Conservation (phyloP, 1,284 basidiomycete species). For the Cystobasidiaceae sp. region DNA sequence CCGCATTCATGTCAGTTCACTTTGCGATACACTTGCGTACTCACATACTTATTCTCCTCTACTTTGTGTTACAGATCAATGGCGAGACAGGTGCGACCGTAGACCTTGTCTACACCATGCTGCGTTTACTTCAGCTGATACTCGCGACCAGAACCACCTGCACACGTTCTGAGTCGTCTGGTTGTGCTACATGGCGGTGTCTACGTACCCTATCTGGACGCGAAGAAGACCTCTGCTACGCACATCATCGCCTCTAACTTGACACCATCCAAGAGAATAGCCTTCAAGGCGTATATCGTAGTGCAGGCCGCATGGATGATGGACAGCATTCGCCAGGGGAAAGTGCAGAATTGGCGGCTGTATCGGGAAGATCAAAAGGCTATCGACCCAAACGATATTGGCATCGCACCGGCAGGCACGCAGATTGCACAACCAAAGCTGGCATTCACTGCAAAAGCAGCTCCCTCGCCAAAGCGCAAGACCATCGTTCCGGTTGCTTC, state of each 20-base stretch:
- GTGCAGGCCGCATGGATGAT: slow-evolving; percentile 81
- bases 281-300: slow-evolving; percentile 83
- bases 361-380: slow-evolving; percentile 44
- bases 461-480: not conserved
- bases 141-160: slow-evolving; percentile 57
- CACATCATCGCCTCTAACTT: slow-evolving; percentile 86
- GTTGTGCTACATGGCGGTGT: slow-evolving; percentile 77
- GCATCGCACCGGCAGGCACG: slow-evolving; percentile 17
- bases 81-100: slow-evolving; percentile 62
- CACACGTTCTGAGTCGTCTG: slow-evolving; percentile 73
- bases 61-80: slow-evolving; percentile 60
- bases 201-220: slow-evolving; percentile 77
- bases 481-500: not conserved
- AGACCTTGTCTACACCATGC: no score
- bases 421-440: slow-evolving; percentile 27
- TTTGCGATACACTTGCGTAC: not conserved
- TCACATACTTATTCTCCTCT: not conserved
- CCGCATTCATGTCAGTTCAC: slow-evolving; percentile 63
- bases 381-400: not conserved
- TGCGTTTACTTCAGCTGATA: no score
- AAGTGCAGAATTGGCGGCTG: slow-evolving; percentile 69
- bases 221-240: slow-evolving; percentile 61
- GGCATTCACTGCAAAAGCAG: not conserved
- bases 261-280: slow-evolving; percentile 78
- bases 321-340: slow-evolving; percentile 62